Percentiles rank a stretch among this genome's conserved stretches.
These are phyloP conservation scores for Botryotinia narcissicola DNA, from an alignment of 2,329 filamentous ascomycete species.

Conservation along the genomic window DNA sequence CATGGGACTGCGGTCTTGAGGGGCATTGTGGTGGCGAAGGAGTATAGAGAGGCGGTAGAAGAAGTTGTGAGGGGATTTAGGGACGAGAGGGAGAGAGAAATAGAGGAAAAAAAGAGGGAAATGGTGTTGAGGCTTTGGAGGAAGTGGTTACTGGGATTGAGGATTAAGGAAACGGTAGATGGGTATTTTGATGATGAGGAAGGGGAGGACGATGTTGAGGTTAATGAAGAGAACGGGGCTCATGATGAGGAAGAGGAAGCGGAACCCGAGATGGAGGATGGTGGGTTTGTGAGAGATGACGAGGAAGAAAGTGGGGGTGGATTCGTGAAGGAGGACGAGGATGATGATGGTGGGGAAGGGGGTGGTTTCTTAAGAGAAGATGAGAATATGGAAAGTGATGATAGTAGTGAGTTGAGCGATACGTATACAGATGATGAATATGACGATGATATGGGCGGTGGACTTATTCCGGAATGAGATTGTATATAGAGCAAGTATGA, in stretches of 20 bases:
- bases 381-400: slow-evolving; percentile 44
- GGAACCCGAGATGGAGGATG: slow-evolving; percentile 64
- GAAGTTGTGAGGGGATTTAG: slow-evolving; percentile 67
- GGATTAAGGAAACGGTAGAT: slow-evolving; percentile 42
- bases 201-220: slow-evolving; percentile 51
- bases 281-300: slow-evolving; percentile 22
- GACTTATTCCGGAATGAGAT: slow-evolving; percentile 42
- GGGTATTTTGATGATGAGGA: slow-evolving; percentile 34
- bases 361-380: slow-evolving; percentile 27
- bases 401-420: slow-evolving; percentile 27
- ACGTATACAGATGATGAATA: slow-evolving; percentile 31
- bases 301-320: slow-evolving; percentile 46
- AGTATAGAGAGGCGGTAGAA: slow-evolving; percentile 69
- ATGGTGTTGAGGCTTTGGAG: slow-evolving; percentile 68
- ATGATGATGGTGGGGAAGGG: background rate
- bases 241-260: slow-evolving; percentile 41
- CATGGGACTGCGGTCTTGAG: slow-evolving; percentile 80
- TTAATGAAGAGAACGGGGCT: slow-evolving; percentile 63
- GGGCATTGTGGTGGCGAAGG: slow-evolving; percentile 72
- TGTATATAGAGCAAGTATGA: background rate
- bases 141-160: slow-evolving; percentile 72
- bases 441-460: slow-evolving; percentile 45
- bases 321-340: slow-evolving; percentile 25
- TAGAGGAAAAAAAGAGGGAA: slow-evolving; percentile 60
- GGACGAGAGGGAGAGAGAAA: slow-evolving; percentile 61